These are phyloP conservation scores for Kwoniella bestiolae DNA, from an alignment of 768 basidiomycete genomes.

Conservation along the genomic window DNA sequence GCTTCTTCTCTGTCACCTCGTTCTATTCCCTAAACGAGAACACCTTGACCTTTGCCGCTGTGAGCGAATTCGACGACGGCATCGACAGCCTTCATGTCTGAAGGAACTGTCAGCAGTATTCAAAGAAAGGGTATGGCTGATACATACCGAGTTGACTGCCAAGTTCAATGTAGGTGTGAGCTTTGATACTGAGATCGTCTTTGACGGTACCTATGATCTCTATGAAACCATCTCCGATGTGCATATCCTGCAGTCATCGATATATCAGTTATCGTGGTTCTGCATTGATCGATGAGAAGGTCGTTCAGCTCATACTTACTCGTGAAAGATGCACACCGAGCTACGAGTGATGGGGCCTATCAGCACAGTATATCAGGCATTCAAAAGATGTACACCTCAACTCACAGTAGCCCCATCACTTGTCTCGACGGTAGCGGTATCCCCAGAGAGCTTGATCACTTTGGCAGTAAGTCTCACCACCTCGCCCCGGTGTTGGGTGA, in stretches of 20 bases:
- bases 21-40: slow-evolving; percentile 26
- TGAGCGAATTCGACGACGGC: slow-evolving; percentile 46
- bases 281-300: slow-evolving; percentile 8
- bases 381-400: background rate
- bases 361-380: background rate
- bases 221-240: slow-evolving; percentile 64
- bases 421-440: slow-evolving; percentile 66
- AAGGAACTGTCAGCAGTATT: background rate
- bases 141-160: slow-evolving; percentile 68
- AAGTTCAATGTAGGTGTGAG: slow-evolving; percentile 64
- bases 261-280: slow-evolving; percentile 5
- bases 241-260: slow-evolving; percentile 59
- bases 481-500: slow-evolving; percentile 63
- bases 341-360: slow-evolving; percentile 32
- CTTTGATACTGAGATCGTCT: slow-evolving; percentile 65
- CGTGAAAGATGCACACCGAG: slow-evolving; percentile 42
- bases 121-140: background rate
- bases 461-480: slow-evolving; percentile 69
- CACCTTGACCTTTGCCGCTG: slow-evolving; percentile 47
- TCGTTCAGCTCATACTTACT: slow-evolving; percentile 20
- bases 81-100: slow-evolving; percentile 53
- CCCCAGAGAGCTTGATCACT: slow-evolving; percentile 64
- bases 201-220: slow-evolving; percentile 71
- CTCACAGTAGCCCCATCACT: slow-evolving; percentile 68
- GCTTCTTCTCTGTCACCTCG: background rate